Conservation (phyloP, 176 grass and related monocot genomes). For the Puya raimondii region DNA sequence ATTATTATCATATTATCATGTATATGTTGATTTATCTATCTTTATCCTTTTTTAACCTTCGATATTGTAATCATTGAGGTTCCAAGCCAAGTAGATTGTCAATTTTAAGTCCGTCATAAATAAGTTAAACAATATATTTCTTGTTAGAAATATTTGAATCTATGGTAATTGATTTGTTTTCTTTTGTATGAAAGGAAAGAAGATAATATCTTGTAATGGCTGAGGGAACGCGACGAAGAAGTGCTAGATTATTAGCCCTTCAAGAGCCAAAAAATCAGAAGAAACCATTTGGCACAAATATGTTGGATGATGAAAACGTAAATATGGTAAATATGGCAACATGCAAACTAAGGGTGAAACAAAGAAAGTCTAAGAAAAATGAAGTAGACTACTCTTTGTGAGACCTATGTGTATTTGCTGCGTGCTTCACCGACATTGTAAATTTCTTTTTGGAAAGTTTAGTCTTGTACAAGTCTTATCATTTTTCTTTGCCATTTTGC, state of each 20-base stretch:
- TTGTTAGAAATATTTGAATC: no score
- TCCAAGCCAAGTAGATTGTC: neutral
- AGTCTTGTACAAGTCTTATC: no score
- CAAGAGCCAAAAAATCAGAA: neutral
- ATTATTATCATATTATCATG: neutral
- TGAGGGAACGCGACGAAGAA: slow-evolving; percentile 6
- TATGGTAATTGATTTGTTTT: no score
- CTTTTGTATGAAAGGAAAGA: neutral
- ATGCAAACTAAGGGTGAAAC: neutral
- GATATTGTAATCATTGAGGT: neutral
- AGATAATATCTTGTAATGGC: slow-evolving; percentile 21
- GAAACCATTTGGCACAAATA: neutral
- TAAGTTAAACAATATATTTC: no score
- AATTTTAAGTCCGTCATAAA: no score
- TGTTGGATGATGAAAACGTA: neutral
- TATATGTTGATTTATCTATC: neutral
- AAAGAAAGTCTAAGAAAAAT: neutral
- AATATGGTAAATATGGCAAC: neutral
- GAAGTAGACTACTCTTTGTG: neutral
- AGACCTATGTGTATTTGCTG: no score
- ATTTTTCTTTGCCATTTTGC: no score
- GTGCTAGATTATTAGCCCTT: slow-evolving; percentile 2
- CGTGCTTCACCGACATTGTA: no score
- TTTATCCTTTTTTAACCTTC: neutral
- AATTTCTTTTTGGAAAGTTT: no score